Evolutionary conservation across 495 filamentous ascomycete species (phyloP), one percentile per base, ranked within the genome.

Genomic region (Achaetomiella virescens): DNA sequence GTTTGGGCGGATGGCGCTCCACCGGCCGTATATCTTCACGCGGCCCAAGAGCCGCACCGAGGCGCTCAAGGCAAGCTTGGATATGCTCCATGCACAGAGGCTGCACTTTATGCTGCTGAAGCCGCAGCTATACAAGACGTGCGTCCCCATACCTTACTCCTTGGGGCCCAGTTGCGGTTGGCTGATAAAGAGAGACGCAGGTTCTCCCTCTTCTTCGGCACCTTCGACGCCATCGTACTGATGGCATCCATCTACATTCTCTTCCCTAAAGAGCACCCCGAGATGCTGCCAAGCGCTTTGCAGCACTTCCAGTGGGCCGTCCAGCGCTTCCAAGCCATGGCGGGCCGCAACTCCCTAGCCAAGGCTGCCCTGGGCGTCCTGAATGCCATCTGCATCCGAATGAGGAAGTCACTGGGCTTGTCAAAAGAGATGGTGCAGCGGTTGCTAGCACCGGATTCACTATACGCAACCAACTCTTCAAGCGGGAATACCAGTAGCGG

Each of bases 1-100:
- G 18, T 78, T 83, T 56, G 76, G 81, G 46, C 66, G 84, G 42
- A 81, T 84, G 62, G 79, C 80, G 18, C 72, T 85, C 33, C 83
- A 85, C 52, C 75, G 82, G 43, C 80, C 83, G 0, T 85, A 81
- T 61, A 79, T 85, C 36, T 85, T 85, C 54, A 80, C 79, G 0
- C 71, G 77, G n/a, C 58, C 71, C 4, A 67, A 68, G 5, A 78
- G 74, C 52, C 70, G 80, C 24, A 72, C 70, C 10, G 74, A 78
- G 49, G 80, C 82, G 15, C 65, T 85, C 0, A 74, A 74, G 55
- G 82, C 80, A 27, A 78, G 76, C 38, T 57, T 83, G 17, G 71
- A 70, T 3, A 81, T 84, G 70, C 66, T 85, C 5, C 69, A 75
- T 15, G 75, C 79, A 25, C 81, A 84, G 60, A 69, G 72, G 42